phyloP scores from a whole-genome alignment of 2,329 filamentous ascomycete genomes.

The Elsinoe necatrix region DNA sequence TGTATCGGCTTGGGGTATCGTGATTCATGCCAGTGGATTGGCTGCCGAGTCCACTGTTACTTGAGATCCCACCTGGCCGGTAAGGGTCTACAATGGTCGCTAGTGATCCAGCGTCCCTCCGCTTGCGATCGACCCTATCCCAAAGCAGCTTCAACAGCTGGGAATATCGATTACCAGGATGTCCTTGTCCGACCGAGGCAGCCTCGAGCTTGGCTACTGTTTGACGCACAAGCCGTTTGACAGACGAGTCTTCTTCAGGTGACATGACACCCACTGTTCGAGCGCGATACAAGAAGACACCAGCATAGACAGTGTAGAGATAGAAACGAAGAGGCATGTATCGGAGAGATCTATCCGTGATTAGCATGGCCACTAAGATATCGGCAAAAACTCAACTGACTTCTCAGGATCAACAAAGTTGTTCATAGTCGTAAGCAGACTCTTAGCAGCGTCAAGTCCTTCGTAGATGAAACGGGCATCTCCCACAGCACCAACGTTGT shows the following conservation, averaged over 20 bases:
- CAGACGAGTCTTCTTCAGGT: slow-evolving; percentile 39
- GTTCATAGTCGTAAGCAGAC: slow-evolving; percentile 42
- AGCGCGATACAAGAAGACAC: slow-evolving; percentile 42
- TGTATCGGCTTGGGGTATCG: background rate
- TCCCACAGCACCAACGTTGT: slow-evolving; percentile 42
- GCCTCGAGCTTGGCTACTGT: slow-evolving; percentile 38
- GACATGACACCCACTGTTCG: slow-evolving; percentile 41
- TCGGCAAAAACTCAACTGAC: slow-evolving; percentile 6
- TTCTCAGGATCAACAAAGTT: slow-evolving; percentile 43
- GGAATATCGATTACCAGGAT: slow-evolving; percentile 40
- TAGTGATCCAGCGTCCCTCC: slow-evolving; percentile 17
- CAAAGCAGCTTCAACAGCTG: slow-evolving; percentile 40
- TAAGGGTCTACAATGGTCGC: slow-evolving; percentile 31
- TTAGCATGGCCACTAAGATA: background rate
- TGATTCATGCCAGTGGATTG: slow-evolving; percentile 17
- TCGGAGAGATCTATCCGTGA: slow-evolving; percentile 28
- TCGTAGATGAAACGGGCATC: slow-evolving; percentile 45
- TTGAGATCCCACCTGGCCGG: slow-evolving; percentile 33
- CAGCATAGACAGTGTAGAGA: slow-evolving; percentile 42
- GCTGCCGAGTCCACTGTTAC: slow-evolving; percentile 25
- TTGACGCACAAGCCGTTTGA: slow-evolving; percentile 40
- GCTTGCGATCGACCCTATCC: slow-evolving; percentile 37
- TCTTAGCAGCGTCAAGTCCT: slow-evolving; percentile 42
- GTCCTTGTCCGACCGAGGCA: slow-evolving; percentile 38
- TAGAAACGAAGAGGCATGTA: slow-evolving; percentile 44